A percentile compares a stretch with the other conserved stretches of the same genome.
These are phyloP conservation scores for Chaetomium olivaceum DNA, from an alignment of 2,329 filamentous ascomycete species.

Conservation along the genomic window DNA sequence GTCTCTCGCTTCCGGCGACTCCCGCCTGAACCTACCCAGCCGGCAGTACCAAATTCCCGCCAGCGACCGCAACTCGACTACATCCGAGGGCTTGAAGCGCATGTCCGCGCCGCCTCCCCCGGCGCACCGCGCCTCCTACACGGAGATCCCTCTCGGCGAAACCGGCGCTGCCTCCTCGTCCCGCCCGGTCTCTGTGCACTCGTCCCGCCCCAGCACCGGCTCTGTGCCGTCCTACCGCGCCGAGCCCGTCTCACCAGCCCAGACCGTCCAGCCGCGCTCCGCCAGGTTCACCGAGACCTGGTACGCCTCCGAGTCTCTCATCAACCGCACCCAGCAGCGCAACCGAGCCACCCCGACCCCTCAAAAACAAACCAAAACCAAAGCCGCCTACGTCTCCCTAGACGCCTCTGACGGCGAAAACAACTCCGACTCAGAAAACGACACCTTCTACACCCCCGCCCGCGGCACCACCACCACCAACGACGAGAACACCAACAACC, in stretches of 20 bases:
- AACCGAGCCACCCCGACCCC: slow-evolving; percentile 44
- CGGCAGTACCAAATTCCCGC: slow-evolving; percentile 56
- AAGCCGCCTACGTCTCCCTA: slow-evolving; percentile 45
- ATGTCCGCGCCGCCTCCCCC: slow-evolving; percentile 42
- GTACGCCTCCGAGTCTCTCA: slow-evolving; percentile 55
- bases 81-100: slow-evolving; percentile 50
- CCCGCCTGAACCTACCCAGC: slow-evolving; percentile 55
- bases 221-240: slow-evolving; percentile 32
- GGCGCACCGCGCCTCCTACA: slow-evolving; percentile 48
- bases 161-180: slow-evolving; percentile 28
- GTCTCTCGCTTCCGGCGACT: slow-evolving; percentile 56
- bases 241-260: slow-evolving; percentile 21
- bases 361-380: slow-evolving; percentile 28
- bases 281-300: slow-evolving; percentile 57
- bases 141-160: slow-evolving; percentile 51
- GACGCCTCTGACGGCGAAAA: slow-evolving; percentile 40
- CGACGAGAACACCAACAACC: slow-evolving; percentile 32
- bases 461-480: background rate
- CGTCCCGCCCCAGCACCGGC: slow-evolving; percentile 34
- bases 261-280: slow-evolving; percentile 41
- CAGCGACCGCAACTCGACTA: slow-evolving; percentile 45
- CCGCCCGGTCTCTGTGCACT: slow-evolving; percentile 35
- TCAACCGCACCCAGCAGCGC: slow-evolving; percentile 56
- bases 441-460: slow-evolving; percentile 5
- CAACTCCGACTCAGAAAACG: slow-evolving; percentile 39